Conservation (phyloP, 352 stramenopile species). For the Globisporangium heterothallicum region DNA sequence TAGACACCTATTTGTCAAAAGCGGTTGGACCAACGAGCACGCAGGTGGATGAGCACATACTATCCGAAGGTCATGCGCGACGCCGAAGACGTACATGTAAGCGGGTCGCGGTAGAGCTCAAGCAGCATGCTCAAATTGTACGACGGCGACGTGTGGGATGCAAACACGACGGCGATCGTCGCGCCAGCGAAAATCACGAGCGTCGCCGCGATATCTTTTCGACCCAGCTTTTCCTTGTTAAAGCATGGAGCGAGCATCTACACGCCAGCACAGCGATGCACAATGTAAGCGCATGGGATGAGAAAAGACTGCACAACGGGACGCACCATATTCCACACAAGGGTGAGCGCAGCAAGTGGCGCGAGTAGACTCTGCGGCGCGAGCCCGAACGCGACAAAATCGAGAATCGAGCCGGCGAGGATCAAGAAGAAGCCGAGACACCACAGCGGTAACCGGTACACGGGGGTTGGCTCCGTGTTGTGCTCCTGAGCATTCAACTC, state of each 20-base stretch:
- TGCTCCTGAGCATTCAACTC: conserved; percentile 49
- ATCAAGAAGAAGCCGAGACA: conserved; percentile 80
- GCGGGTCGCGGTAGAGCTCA: conserved; percentile 64
- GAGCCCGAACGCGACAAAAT: conserved; percentile 89
- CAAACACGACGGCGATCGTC: conserved; percentile 81
- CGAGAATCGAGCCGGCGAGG: conserved; percentile 71
- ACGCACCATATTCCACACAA: conserved; percentile 89
- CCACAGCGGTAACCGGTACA: conserved; percentile 82
- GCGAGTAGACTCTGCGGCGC: conserved; percentile 86
- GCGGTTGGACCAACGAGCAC: no score
- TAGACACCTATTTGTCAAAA: conserved; percentile 37
- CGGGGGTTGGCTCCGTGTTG: conserved; percentile 41
- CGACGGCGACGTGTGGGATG: conserved; percentile 74
- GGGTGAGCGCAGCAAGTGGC: conserved; percentile 81
- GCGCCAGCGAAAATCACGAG: conserved; percentile 80
- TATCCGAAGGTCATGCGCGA: not conserved
- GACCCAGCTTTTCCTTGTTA: conserved; percentile 83
- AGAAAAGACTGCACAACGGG: not conserved
- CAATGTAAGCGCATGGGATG: no score
- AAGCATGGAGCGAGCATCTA: conserved; percentile 81
- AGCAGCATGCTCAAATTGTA: conserved; percentile 81
- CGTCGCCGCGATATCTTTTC: conserved; percentile 74
- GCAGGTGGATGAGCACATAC: no score
- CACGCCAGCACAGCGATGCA: not conserved
- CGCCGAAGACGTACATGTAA: conserved; percentile 33